Conservation (phyloP, 176 grass and related monocot species). For the Alloteropsis semialata region DNA sequence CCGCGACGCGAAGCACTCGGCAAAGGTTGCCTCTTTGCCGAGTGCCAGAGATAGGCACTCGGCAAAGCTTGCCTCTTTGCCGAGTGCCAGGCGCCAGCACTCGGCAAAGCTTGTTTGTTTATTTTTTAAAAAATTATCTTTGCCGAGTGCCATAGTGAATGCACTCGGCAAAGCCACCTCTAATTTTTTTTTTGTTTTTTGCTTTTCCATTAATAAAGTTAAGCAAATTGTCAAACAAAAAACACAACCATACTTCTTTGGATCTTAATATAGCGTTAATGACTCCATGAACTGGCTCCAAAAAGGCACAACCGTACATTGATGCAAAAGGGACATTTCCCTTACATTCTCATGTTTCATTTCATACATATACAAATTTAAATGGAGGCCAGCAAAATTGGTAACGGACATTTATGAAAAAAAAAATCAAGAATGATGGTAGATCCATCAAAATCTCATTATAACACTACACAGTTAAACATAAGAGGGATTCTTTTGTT, state of each 20-base stretch:
- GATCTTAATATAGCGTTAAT: conserved; percentile 65
- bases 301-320: conserved; percentile 75
- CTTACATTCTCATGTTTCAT: neutral
- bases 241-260: conserved; percentile 56
- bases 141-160: too few species aligned
- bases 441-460: neutral
- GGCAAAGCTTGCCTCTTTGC: too few species aligned
- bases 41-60: too few species aligned
- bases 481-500: conserved; percentile 4
- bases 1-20: too few species aligned
- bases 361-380: conserved; percentile 33
- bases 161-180: too few species aligned
- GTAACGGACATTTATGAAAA: conserved; percentile 1
- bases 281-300: conserved; percentile 79
- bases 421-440: conserved; percentile 18
- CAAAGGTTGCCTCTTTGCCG: too few species aligned
- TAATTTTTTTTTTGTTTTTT: too few species aligned
- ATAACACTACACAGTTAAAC: conserved; percentile 11
- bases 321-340: conserved; percentile 70
- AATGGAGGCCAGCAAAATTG: conserved; percentile 6
- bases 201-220: neutral
- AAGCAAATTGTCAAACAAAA: neutral
- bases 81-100: too few species aligned
- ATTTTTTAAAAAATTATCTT: too few species aligned
- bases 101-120: too few species aligned